Conservation (phyloP, 2,329 filamentous ascomycete species). For the Alternaria arbusti region DNA sequence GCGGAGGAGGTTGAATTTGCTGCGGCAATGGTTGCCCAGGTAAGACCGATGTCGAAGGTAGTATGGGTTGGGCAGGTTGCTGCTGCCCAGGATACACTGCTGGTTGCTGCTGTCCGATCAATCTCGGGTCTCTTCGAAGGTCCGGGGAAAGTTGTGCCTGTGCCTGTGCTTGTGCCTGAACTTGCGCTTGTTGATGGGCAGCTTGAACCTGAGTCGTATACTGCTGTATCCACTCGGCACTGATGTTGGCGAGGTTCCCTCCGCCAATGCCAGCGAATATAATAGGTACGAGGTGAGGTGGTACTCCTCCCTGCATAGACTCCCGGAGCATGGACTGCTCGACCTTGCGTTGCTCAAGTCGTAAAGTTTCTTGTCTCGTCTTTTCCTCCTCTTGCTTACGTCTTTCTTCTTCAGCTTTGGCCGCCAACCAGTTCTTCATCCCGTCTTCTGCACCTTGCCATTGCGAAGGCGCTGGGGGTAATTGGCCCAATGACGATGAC, state of each 20-base stretch:
- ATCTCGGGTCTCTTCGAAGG: conserved; percentile 50
- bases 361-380: conserved; percentile 58
- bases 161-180: conserved; percentile 49
- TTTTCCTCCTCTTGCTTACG: conserved; percentile 61
- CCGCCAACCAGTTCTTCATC: conserved; percentile 59
- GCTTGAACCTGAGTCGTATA: conserved; percentile 55
- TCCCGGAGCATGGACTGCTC: conserved; percentile 61
- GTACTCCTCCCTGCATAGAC: conserved; percentile 59
- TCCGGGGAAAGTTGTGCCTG: conserved; percentile 52
- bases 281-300: conserved; percentile 59
- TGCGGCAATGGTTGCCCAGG: conserved; percentile 48
- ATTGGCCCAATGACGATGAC: conserved; percentile 46
- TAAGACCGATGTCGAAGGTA: conserved; percentile 43
- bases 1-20: conserved; percentile 49
- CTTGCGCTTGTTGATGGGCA: conserved; percentile 52
- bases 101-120: conserved; percentile 49
- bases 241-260: conserved; percentile 55
- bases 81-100: conserved; percentile 38
- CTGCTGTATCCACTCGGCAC: conserved; percentile 59
- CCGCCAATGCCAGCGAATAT: conserved; percentile 62
- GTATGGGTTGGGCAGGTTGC: conserved; percentile 39
- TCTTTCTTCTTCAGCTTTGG: conserved; percentile 61
- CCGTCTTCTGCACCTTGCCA: conserved; percentile 60
- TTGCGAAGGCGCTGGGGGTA: conserved; percentile 55
- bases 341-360: conserved; percentile 59